These are phyloP conservation scores for Pelargonium myrrhifolium DNA, from an alignment of 441 rosid species.

Conservation along the genomic window DNA sequence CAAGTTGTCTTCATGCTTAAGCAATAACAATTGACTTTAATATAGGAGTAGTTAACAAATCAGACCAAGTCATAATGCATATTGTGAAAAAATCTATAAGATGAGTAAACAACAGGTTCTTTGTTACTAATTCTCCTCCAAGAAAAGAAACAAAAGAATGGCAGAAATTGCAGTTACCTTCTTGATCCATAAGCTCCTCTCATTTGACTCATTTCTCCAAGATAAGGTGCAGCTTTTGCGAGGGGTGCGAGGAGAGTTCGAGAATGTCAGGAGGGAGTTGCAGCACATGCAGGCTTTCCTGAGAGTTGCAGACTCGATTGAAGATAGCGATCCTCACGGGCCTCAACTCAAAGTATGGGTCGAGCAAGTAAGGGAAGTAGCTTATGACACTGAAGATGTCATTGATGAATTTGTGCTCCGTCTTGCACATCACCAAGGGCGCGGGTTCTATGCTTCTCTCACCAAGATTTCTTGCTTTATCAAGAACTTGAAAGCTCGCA, in stretches of 20 bases:
- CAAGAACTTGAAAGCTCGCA: constrained; percentile 27
- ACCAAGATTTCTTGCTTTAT: constrained; percentile 20
- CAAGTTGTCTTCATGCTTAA: no score
- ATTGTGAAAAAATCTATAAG: not conserved
- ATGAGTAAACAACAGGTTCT: not conserved
- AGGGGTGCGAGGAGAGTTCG: constrained; percentile 26
- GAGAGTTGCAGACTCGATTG: constrained; percentile 29
- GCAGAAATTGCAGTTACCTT: constrained; percentile 40
- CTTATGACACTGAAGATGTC: constrained; percentile 38
- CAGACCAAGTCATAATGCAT: no score
- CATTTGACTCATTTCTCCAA: constrained; percentile 10
- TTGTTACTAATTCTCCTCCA: not conserved
- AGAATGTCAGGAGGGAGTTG: constrained; percentile 25
- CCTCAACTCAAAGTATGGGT: constrained; percentile 34
- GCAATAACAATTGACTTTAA: no score
- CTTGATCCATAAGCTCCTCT: constrained; percentile 24
- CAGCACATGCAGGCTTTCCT: constrained; percentile 32
- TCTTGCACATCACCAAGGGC: constrained; percentile 13
- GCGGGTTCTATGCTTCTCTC: constrained; percentile 15
- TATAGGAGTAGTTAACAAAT: no score
- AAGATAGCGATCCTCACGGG: constrained; percentile 26
- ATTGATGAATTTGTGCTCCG: constrained; percentile 39
- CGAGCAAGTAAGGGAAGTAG: constrained; percentile 36
- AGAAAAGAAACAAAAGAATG: constrained; percentile 19
- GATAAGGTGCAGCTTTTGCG: constrained; percentile 20